phyloP scores from a whole-genome alignment of 1,284 basidiomycete species.

The Trametes sp. region DNA sequence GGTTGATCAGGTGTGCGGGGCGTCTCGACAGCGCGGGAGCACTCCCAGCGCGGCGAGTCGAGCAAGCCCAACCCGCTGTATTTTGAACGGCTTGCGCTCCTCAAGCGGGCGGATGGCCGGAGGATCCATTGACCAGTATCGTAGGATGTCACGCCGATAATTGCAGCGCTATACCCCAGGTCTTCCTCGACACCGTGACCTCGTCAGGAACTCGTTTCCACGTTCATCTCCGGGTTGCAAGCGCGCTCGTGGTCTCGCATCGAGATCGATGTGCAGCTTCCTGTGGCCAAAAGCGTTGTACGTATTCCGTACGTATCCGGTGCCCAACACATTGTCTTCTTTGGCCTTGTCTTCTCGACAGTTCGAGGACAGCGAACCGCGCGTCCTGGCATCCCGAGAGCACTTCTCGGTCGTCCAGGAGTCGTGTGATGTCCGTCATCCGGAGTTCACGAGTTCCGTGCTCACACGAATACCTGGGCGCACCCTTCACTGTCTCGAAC shows the following conservation, averaged over 20 bases:
- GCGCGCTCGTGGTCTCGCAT: not conserved
- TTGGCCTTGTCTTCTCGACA: conserved; percentile 11
- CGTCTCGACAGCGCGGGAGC: not conserved
- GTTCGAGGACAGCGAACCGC: conserved; percentile 8
- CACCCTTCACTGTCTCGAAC: not conserved
- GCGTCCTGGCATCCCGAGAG: not conserved
- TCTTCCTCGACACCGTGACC: not conserved
- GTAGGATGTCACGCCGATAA: not conserved
- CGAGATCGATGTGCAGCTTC: conserved; percentile 7
- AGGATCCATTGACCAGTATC: too few species aligned
- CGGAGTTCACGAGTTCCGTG: not conserved
- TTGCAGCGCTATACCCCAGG: not conserved
- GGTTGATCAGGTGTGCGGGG: conserved; percentile 2
- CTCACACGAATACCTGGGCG: not conserved
- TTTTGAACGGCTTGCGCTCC: too few species aligned
- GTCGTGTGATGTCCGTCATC: conserved; percentile 15
- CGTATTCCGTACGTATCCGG: conserved; percentile 16
- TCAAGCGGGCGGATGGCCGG: too few species aligned
- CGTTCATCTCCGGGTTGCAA: conserved; percentile 17
- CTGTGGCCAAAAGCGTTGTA: conserved; percentile 2
- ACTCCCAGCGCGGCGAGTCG: not conserved
- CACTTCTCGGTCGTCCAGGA: not conserved
- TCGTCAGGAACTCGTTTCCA: conserved; percentile 1
- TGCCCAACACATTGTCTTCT: not conserved
- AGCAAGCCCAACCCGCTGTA: not conserved